Percentiles rank a stretch among this genome's conserved stretches.
These are phyloP conservation scores for Oryza meyeriana DNA, from an alignment of 176 grass and related monocot genomes.

Conservation along the genomic window DNA sequence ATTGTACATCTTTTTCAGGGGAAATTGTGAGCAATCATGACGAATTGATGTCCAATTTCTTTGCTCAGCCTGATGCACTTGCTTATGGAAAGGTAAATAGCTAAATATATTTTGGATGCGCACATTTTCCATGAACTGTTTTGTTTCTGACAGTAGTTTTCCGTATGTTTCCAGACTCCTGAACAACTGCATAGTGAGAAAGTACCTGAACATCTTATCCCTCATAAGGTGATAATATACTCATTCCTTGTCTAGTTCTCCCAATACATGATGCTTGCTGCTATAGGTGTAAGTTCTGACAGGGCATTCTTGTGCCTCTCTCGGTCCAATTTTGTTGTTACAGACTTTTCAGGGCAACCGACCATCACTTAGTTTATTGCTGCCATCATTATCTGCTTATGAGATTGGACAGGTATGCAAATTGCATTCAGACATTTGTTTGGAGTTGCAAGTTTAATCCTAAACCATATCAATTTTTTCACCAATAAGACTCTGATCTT, in stretches of 20 bases:
- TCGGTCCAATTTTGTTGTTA: slow-evolving; percentile 1
- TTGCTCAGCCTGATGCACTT: slow-evolving; percentile 98
- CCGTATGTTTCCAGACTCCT: slow-evolving; percentile 58
- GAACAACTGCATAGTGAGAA: slow-evolving; percentile 74
- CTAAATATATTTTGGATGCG: slow-evolving; percentile 5
- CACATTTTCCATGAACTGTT: neutral
- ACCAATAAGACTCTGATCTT: slow-evolving; percentile 7
- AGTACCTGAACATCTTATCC: slow-evolving; percentile 70
- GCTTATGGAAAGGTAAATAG: slow-evolving; percentile 88
- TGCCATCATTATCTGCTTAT: slow-evolving; percentile 76
- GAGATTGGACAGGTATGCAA: slow-evolving; percentile 77
- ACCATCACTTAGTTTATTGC: slow-evolving; percentile 81
- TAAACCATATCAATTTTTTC: neutral
- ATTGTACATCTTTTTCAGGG: slow-evolving; percentile 42
- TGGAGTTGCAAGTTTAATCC: slow-evolving; percentile 12
- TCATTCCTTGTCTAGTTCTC: slow-evolving; percentile 1
- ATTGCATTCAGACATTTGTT: slow-evolving; percentile 11
- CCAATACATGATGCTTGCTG: neutral
- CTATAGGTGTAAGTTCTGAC: slow-evolving; percentile 33
- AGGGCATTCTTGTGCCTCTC: neutral
- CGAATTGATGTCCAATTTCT: slow-evolving; percentile 98
- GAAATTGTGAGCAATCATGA: slow-evolving; percentile 97
- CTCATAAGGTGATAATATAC: slow-evolving; percentile 70
- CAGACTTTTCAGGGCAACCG: slow-evolving; percentile 89
- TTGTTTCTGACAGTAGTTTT: slow-evolving; percentile 24